phyloP scores from a whole-genome alignment of 2,329 filamentous ascomycete genomes.

The Hymenoscyphus salicellus region DNA sequence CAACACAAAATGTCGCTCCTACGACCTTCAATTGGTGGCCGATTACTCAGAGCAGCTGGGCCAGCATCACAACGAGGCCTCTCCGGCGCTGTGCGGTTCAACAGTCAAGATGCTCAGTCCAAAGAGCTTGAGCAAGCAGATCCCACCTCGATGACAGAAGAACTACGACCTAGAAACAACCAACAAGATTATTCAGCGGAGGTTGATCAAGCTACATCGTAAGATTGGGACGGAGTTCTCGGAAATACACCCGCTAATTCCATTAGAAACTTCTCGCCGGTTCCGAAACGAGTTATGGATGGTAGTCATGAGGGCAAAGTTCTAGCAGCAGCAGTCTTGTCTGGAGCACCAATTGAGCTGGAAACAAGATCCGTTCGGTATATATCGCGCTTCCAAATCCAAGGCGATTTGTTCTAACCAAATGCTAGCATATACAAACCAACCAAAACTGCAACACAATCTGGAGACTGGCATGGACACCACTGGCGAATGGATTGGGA shows the following conservation, averaged over 20 bases:
- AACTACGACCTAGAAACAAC: slow-evolving; percentile 40
- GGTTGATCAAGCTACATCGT: slow-evolving; percentile 90
- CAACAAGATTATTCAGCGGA: slow-evolving; percentile 78
- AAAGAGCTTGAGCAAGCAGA: not conserved
- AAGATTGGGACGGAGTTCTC: slow-evolving; percentile 38
- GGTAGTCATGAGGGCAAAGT: slow-evolving; percentile 77
- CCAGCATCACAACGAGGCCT: slow-evolving; percentile 39
- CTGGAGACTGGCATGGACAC: slow-evolving; percentile 77
- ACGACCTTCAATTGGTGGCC: slow-evolving; percentile 53
- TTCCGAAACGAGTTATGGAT: slow-evolving; percentile 85
- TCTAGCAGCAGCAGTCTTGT: slow-evolving; percentile 80
- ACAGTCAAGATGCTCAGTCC: slow-evolving; percentile 44
- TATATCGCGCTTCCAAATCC: slow-evolving; percentile 27
- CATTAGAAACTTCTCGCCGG: slow-evolving; percentile 79
- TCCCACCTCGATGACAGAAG: slow-evolving; percentile 4
- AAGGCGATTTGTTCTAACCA: slow-evolving; percentile 17
- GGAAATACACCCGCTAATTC: slow-evolving; percentile 21
- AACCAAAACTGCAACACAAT: slow-evolving; percentile 93
- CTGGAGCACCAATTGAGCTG: slow-evolving; percentile 88
- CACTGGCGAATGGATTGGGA: slow-evolving; percentile 99
- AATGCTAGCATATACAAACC: slow-evolving; percentile 79
- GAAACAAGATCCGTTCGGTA: slow-evolving; percentile 94
- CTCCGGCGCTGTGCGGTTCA: slow-evolving; percentile 49
- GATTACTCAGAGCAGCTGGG: slow-evolving; percentile 49
- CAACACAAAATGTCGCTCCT: slow-evolving; percentile 61